A percentile compares a stretch with the other conserved stretches of the same genome.
Evolutionary conservation across 176 grass and related monocot genomes (phyloP).

Genomic region (Oryza brachyantha): DNA sequence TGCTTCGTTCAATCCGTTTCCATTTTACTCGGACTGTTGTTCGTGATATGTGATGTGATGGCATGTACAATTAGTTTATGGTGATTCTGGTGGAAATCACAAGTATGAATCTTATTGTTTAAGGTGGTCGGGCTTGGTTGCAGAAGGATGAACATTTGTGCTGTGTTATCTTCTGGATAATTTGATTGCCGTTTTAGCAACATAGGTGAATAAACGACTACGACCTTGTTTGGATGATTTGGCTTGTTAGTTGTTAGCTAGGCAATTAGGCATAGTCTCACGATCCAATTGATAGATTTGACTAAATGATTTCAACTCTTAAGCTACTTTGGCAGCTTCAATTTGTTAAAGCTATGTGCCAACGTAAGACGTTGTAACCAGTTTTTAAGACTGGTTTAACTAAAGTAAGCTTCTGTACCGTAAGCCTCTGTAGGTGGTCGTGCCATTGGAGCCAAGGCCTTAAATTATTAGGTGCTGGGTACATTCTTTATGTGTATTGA

Average conservation of each 20-base stretch:
- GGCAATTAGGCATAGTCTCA: neutral
- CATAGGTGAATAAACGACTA: neutral
- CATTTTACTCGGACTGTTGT: neutral
- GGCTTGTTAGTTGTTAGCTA: neutral
- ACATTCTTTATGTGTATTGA: slow-evolving; percentile 24
- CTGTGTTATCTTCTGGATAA: neutral
- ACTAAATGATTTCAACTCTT: slow-evolving; percentile 21
- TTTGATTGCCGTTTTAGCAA: neutral
- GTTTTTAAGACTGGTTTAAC: slow-evolving; percentile 12
- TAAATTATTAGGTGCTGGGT: slow-evolving; percentile 24
- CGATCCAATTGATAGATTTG: slow-evolving; percentile 1
- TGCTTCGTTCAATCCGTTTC: neutral
- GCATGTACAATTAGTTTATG: neutral
- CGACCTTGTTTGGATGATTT: neutral
- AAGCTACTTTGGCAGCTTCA: slow-evolving; percentile 1
- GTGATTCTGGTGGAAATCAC: neutral
- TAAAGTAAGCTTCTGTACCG: slow-evolving; percentile 22
- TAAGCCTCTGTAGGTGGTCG: neutral
- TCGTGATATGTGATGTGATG: neutral
- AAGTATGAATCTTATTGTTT: neutral
- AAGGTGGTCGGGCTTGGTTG: neutral
- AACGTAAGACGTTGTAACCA: neutral
- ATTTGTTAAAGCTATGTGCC: slow-evolving; percentile 7
- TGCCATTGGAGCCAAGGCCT: slow-evolving; percentile 14
- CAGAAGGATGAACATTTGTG: neutral